These are phyloP conservation scores for Candolleomyces efflorescens DNA, from an alignment of 768 basidiomycete species.

Conservation along the genomic window DNA sequence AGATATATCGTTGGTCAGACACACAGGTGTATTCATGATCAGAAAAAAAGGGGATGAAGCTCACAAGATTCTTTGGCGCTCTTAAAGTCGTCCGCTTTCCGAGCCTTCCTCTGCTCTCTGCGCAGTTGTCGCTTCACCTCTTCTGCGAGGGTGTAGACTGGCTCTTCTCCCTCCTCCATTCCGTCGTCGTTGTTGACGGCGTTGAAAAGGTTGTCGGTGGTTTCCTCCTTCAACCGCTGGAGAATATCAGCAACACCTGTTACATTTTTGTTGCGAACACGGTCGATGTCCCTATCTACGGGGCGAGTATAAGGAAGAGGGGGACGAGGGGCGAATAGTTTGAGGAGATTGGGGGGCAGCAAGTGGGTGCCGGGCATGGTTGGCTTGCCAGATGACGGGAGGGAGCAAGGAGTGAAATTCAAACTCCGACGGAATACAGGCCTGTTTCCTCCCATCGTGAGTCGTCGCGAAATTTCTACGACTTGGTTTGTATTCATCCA, in stretches of 20 bases:
- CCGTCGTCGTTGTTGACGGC: slow-evolving; percentile 45
- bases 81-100: slow-evolving; percentile 71
- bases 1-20: slow-evolving; percentile 10
- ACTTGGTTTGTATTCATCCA: too few species aligned
- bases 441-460: too few species aligned
- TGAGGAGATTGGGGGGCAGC: slow-evolving; percentile 92
- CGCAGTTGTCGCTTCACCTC: slow-evolving; percentile 76
- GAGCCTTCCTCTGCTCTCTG: slow-evolving; percentile 75
- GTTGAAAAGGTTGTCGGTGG: slow-evolving; percentile 60
- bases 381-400: neutral
- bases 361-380: slow-evolving; percentile 75
- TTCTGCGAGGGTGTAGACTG: slow-evolving; percentile 75
- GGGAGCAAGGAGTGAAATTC: neutral
- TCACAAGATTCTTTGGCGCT: slow-evolving; percentile 81
- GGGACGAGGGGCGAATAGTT: slow-evolving; percentile 93
- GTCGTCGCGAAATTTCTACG: too few species aligned
- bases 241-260: slow-evolving; percentile 76
- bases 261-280: slow-evolving; percentile 64
- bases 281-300: slow-evolving; percentile 77
- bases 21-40: neutral
- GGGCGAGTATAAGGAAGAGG: slow-evolving; percentile 85
- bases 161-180: slow-evolving; percentile 86
- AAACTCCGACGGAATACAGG: neutral
- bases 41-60: slow-evolving; percentile 25
- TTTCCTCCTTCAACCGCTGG: slow-evolving; percentile 68